Evolutionary conservation across 2,329 filamentous ascomycete genomes (phyloP), one percentile per base, ranked within the genome.

Genomic region (Cladobotryum mycophilum): DNA sequence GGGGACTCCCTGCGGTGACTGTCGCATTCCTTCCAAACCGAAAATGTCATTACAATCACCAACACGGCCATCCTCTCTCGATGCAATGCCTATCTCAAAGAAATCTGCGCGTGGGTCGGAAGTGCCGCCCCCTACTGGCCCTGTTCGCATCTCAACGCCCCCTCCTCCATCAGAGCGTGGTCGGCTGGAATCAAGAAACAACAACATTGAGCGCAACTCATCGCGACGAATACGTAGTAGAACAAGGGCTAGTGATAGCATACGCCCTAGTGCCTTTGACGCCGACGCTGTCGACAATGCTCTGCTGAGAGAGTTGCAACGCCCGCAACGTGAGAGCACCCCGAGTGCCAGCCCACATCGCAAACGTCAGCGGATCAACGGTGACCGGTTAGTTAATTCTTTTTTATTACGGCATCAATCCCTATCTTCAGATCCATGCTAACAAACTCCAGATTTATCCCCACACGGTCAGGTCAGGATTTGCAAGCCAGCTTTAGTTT

Each of bases 401-500:
- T 3, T 20, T 20, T 20, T 20, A 20, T 20, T 20, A 3, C 5
- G 3, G 5, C 20, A 36, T 47, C 12, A n/a, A 30, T 30, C 8
- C 25, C 4, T 30, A 11, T 30, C 9, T 14, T 47, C 20, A 8
- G 14, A 41, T 20, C 15, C 5, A 12, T 25, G 14, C 62, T 69
- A 49, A 67, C 57, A 44, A 41, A 15, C 35, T 46, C 52, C 64
- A 95, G 93, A 61, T 99, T 99, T 66, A 97, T 99, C 59, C 93
- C 93, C 25, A 95, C 93, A 60, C 82, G 93, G 40, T 86, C 91
- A 57, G 93, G 92, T 5, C 90, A 96, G 68, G 93, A 99, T 68
- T 75, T 97, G 20, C 88, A 92, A 66, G 90, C 92, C 48, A 95
- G 90, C 68, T 97, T 93, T 70, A 96, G 85, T 65, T 74, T 97